These are phyloP conservation scores for Apophysomyces variabilis DNA, from an alignment of 371 early-diverging fungal genomes.

Conservation along the genomic window DNA sequence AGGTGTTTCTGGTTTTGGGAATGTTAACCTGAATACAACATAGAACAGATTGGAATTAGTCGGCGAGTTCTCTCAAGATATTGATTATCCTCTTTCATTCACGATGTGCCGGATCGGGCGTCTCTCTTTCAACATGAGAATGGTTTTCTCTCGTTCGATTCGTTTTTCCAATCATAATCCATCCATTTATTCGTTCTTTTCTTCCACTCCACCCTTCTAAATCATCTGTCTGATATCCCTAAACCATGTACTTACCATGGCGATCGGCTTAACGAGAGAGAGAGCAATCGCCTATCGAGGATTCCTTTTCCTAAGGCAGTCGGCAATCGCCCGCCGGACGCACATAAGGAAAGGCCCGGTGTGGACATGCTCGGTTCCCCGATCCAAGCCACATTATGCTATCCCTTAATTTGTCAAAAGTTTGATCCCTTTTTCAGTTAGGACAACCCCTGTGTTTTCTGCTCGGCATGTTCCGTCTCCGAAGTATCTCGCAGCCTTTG, in stretches of 20 bases:
- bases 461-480: not conserved
- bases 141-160: not conserved
- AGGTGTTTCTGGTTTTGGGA: constrained; percentile 97
- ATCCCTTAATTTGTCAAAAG: not conserved
- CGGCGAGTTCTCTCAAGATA: not conserved
- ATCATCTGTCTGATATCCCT: not conserved
- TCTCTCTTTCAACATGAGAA: not conserved
- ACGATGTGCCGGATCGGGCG: not conserved
- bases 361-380: too few relatives aligned
- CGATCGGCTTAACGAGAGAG: constrained; percentile 11
- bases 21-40: constrained; percentile 83
- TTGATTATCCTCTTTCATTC: not conserved
- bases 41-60: not conserved
- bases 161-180: not conserved
- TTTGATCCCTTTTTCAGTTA: not conserved
- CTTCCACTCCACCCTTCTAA: constrained; percentile 20
- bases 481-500: not conserved
- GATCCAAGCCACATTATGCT: not conserved
- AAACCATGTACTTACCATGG: constrained; percentile 1
- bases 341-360: too few relatives aligned
- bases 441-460: not conserved
- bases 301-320: not conserved
- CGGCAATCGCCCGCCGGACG: not conserved
- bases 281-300: not conserved
- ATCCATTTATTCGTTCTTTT: constrained; percentile 12